These are phyloP conservation scores for Fusarium caatingaense DNA, from an alignment of 2,329 filamentous ascomycete genomes.

Conservation along the genomic window DNA sequence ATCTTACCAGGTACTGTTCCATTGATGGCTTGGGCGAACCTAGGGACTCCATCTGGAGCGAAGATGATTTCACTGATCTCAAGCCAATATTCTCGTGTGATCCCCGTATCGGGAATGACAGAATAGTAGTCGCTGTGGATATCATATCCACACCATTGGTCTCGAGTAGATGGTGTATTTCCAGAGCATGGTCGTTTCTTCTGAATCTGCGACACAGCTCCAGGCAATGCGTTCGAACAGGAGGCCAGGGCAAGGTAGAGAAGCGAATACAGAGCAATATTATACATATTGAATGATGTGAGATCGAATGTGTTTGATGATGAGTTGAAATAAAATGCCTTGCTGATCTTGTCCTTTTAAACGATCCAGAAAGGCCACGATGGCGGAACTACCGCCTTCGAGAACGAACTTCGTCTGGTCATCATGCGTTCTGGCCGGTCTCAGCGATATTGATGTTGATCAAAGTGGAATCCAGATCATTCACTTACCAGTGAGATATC, in stretches of 20 bases:
- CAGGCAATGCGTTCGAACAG: slow-evolving; percentile 15
- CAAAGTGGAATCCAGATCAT: not conserved
- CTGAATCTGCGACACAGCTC: slow-evolving; percentile 11
- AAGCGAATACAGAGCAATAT: not conserved
- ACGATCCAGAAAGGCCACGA: not conserved
- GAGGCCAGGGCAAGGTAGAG: slow-evolving; percentile 5
- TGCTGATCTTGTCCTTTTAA: slow-evolving; percentile 10
- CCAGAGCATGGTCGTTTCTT: slow-evolving; percentile 25
- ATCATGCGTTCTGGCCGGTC: slow-evolving; percentile 15
- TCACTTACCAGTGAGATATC: slow-evolving; percentile 5
- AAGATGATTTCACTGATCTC: slow-evolving; percentile 54
- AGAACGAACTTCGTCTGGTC: not conserved
- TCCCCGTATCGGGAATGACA: slow-evolving; percentile 59
- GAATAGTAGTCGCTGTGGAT: slow-evolving; percentile 60
- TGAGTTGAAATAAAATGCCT: not conserved
- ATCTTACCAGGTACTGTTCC: slow-evolving; percentile 63
- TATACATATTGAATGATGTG: slow-evolving; percentile 9
- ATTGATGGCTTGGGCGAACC: slow-evolving; percentile 63
- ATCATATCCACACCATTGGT: slow-evolving; percentile 61
- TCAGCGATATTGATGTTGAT: slow-evolving; percentile 7
- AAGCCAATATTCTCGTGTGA: slow-evolving; percentile 63
- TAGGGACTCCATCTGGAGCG: slow-evolving; percentile 60
- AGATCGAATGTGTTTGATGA: not conserved
- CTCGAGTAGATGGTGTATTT: slow-evolving; percentile 50
- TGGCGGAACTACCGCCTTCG: slow-evolving; percentile 16